Conservation (phyloP, 768 basidiomycete species). For the Boletus huronensis region DNA sequence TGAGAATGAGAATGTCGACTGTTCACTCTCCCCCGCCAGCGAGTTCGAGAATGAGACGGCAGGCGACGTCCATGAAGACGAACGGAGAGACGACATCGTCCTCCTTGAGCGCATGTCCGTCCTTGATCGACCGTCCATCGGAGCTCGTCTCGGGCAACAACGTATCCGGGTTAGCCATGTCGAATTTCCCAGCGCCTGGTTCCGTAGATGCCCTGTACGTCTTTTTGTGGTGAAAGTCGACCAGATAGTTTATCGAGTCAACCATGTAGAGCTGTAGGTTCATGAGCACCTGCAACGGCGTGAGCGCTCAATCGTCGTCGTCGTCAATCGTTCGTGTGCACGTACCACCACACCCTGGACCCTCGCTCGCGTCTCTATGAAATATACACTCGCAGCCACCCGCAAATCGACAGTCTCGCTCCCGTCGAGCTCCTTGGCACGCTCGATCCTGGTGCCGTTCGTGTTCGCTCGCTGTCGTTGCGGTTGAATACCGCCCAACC, state of each 20-base stretch:
- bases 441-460: constrained; percentile 50
- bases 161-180: constrained; percentile 44
- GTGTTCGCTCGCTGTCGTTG: constrained; percentile 33
- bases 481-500: constrained; percentile 51
- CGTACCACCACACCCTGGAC: constrained; percentile 90
- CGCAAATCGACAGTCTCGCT: constrained; percentile 57
- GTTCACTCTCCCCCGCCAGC: constrained; percentile 60
- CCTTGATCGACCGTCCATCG: constrained; percentile 57
- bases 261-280: constrained; percentile 97
- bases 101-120: constrained; percentile 37
- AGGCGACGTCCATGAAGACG: constrained; percentile 96
- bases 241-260: constrained; percentile 92
- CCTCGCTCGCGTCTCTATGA: constrained; percentile 88
- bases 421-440: constrained; percentile 61
- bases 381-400: constrained; percentile 77
- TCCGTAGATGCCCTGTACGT: constrained; percentile 77
- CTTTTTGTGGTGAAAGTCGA: constrained; percentile 97
- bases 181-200: constrained; percentile 66
- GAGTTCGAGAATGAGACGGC: constrained; percentile 88
- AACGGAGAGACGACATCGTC: constrained; percentile 82
- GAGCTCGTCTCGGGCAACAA: constrained; percentile 46
- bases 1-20: no score
- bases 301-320: not conserved
- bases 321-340: not conserved
- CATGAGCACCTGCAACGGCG: constrained; percentile 73